Evolutionary conservation across 2,329 filamentous ascomycete genomes (phyloP).

Genomic region (Cladosporium colombiae): DNA sequence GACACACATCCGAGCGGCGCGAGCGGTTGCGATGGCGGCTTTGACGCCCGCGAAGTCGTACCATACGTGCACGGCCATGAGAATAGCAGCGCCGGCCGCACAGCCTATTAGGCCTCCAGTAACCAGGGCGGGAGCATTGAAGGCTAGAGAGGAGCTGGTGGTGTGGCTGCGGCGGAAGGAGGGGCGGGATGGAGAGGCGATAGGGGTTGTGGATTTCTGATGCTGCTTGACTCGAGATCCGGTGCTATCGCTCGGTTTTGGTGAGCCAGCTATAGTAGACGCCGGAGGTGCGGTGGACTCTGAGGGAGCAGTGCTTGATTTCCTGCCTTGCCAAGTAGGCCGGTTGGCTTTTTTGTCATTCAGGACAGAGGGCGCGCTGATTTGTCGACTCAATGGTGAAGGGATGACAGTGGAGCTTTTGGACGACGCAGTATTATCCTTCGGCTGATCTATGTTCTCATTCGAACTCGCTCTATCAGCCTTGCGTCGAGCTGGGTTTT

Average conservation of each 20-base stretch:
- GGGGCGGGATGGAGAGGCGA: background rate
- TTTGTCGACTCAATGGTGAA: background rate
- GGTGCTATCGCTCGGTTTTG: background rate
- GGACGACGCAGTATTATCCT: background rate
- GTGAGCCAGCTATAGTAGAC: background rate
- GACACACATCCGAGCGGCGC: slow-evolving; percentile 30
- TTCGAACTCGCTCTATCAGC: slow-evolving; percentile 21
- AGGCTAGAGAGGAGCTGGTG: slow-evolving; percentile 21
- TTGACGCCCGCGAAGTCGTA: slow-evolving; percentile 30
- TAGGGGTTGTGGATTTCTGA: background rate
- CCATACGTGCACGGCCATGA: slow-evolving; percentile 32
- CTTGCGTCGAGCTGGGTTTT: slow-evolving; percentile 30
- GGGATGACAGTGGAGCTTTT: background rate
- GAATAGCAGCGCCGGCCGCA: slow-evolving; percentile 30
- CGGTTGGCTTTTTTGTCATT: background rate
- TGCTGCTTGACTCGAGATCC: background rate
- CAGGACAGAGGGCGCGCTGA: slow-evolving; percentile 7
- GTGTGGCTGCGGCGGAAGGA: background rate
- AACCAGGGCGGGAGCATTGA: slow-evolving; percentile 28
- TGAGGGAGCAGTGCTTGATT: background rate
- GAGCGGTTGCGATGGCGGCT: slow-evolving; percentile 31
- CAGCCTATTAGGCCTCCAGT: slow-evolving; percentile 35
- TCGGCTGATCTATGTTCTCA: background rate
- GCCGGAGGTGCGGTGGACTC: background rate
- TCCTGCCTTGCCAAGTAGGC: background rate